phyloP scores from a whole-genome alignment of 2,329 filamentous ascomycete species.

The Aureobasidium namibiae region DNA sequence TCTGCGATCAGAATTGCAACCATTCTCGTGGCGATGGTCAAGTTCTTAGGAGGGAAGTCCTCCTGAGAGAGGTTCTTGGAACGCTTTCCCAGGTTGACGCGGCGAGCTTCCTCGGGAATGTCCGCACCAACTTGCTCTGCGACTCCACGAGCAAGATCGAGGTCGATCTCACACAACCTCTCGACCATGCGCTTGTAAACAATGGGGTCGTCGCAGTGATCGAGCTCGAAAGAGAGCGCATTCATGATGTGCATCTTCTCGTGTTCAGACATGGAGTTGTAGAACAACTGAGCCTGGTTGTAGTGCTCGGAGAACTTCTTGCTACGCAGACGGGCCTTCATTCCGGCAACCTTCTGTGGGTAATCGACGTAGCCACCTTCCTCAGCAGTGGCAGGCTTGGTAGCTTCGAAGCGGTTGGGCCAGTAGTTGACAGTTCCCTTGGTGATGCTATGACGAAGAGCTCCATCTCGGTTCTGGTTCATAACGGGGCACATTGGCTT shows the following conservation, averaged over 20 bases:
- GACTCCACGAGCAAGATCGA: conserved; percentile 59
- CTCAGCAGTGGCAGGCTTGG: conserved; percentile 52
- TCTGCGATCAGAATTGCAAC: conserved; percentile 71
- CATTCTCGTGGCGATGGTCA: conserved; percentile 62
- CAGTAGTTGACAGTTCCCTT: conserved; percentile 71
- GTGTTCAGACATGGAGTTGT: conserved; percentile 61
- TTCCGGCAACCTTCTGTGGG: conserved; percentile 55
- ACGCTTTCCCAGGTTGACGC: conserved; percentile 58
- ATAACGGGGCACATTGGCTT: conserved; percentile 65
- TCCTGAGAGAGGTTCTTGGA: conserved; percentile 61
- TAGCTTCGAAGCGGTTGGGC: conserved; percentile 61
- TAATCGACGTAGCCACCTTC: conserved; percentile 65
- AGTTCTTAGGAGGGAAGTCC: conserved; percentile 54
- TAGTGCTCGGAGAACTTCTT: conserved; percentile 72
- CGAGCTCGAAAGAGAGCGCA: conserved; percentile 62
- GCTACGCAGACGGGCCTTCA: conserved; percentile 61
- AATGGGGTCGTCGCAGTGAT: conserved; percentile 71
- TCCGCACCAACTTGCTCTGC: conserved; percentile 62
- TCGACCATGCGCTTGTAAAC: conserved; percentile 65
- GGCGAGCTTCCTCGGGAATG: conserved; percentile 44
- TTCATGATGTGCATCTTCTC: conserved; percentile 57
- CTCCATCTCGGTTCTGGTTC: conserved; percentile 69
- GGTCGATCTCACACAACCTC: conserved; percentile 64
- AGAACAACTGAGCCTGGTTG: conserved; percentile 74
- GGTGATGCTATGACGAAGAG: conserved; percentile 63